A percentile compares a stretch with the other conserved stretches of the same genome.
phyloP scores from a whole-genome alignment of 2,329 filamentous ascomycete genomes.

The Ophiocordyceps sinensis region DNA sequence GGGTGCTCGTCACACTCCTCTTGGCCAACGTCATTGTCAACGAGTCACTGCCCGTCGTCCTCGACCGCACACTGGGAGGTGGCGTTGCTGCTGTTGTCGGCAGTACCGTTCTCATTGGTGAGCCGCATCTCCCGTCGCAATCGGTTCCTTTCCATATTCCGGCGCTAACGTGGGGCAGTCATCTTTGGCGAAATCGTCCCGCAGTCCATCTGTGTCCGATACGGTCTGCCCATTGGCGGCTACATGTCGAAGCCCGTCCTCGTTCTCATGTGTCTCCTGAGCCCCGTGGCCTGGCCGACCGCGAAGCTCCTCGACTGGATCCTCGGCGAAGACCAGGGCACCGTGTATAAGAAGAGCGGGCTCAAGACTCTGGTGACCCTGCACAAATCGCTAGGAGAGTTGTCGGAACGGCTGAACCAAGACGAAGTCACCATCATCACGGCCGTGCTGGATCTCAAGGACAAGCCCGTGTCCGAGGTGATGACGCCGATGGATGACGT shows the following conservation, averaged over 20 bases:
- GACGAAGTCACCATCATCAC: conserved; percentile 99
- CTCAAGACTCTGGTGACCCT: conserved; percentile 92
- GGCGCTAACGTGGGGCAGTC: conserved; percentile 37
- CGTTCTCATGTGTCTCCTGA: conserved; percentile 79
- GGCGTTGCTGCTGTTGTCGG: conserved; percentile 89
- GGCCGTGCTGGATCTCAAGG: conserved; percentile 88
- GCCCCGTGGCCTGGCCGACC: conserved; percentile 83
- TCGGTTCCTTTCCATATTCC: no score
- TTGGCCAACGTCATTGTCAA: conserved; percentile 97
- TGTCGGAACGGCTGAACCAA: conserved; percentile 80
- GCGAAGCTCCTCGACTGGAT: conserved; percentile 90
- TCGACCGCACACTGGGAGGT: conserved; percentile 85
- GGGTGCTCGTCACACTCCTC: conserved; percentile 89
- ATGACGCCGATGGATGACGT: conserved; percentile 99
- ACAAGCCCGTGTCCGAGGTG: conserved; percentile 85
- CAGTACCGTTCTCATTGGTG: conserved; percentile 88
- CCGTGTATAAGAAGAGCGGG: conserved; percentile 94
- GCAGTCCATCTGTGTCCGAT: conserved; percentile 91
- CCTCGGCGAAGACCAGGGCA: conserved; percentile 88
- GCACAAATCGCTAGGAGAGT: conserved; percentile 79
- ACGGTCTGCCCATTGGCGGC: conserved; percentile 86
- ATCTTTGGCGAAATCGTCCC: conserved; percentile 97
- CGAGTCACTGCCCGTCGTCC: conserved; percentile 86
- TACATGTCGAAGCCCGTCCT: conserved; percentile 85
- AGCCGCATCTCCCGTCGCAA: conserved; percentile 10